Conservation (phyloP, 2,329 filamentous ascomycete species). For the Thielaviopsis cerberus region DNA sequence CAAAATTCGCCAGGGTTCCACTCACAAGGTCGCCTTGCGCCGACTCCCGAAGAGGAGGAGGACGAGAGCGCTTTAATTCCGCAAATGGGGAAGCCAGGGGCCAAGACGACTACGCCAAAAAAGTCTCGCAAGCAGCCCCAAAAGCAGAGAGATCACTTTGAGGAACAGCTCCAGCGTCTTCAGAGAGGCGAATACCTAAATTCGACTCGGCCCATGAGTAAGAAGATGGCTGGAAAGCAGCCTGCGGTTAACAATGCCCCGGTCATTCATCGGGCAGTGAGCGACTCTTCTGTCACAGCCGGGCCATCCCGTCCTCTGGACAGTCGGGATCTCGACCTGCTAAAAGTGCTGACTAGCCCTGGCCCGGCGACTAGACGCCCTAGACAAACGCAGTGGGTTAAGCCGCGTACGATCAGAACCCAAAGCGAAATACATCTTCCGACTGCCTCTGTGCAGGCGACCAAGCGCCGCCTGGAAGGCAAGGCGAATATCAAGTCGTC, state of each 20-base stretch:
- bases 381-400: neutral
- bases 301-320: neutral
- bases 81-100: neutral
- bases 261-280: neutral
- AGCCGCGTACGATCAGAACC: slow-evolving; percentile 3
- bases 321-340: neutral
- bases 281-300: neutral
- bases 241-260: slow-evolving; percentile 16
- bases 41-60: slow-evolving; percentile 6
- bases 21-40: neutral
- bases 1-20: neutral
- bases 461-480: slow-evolving; percentile 3
- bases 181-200: no score
- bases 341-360: neutral
- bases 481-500: slow-evolving; percentile 1
- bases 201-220: slow-evolving; percentile 18
- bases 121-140: slow-evolving; percentile 5
- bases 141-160: neutral
- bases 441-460: slow-evolving; percentile 7
- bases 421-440: slow-evolving; percentile 8
- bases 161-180: neutral
- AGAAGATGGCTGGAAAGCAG: slow-evolving; percentile 32
- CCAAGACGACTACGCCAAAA: neutral
- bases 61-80: neutral
- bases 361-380: neutral